Evolutionary conservation across 164 flowering plant species (phyloP), one percentile per base, ranked within the genome.

Genomic region (Umbilicus rupestris): DNA sequence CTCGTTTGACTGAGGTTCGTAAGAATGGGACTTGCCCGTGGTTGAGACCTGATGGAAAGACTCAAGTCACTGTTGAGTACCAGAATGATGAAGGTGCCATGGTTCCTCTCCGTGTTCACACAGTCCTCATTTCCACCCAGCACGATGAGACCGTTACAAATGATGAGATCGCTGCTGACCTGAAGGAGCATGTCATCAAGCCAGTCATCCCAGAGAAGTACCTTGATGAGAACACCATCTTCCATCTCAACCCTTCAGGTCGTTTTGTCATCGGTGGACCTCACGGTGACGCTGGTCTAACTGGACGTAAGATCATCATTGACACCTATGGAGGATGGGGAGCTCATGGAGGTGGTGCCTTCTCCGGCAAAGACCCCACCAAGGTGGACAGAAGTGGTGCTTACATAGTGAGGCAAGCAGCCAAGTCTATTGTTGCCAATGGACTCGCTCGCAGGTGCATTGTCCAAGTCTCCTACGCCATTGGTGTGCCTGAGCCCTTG

Each of bases 271-370:
- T 87, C 45, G 92, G 92, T 68, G 92, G 92, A 3, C 92, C 92
- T 60, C 92, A 87, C 28, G 92, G 92, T 66, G 92, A 87, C 73
- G 92, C 92, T 5, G 92, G 92, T 65, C 87, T 87, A 69, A 87
- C 92, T 11, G 92, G 92, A 28, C 79, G 92, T 28, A 87, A 87
- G 81, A 87, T 87, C 82, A 84, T 86, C 68, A 81, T 86, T 22
- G 90, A 86, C 70, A 86, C 90, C 52, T 86, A 86, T 64, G 90
- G 90, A 62, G 90, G 90, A 3, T 86, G 90, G 90, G 90, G 90
- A 70, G 90, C 90, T 64, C 90, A 86, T 35, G 90, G 90, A 31
- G 90, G 90, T 55, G 90, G 90, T 76, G 90, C 90, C 42, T 86
- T 86, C 84, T 86, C 90, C 0, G 90, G 90, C 11, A 86, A 86